Evolutionary conservation across 768 basidiomycete species (phyloP).

Genomic region (Kwoniella sp.): DNA sequence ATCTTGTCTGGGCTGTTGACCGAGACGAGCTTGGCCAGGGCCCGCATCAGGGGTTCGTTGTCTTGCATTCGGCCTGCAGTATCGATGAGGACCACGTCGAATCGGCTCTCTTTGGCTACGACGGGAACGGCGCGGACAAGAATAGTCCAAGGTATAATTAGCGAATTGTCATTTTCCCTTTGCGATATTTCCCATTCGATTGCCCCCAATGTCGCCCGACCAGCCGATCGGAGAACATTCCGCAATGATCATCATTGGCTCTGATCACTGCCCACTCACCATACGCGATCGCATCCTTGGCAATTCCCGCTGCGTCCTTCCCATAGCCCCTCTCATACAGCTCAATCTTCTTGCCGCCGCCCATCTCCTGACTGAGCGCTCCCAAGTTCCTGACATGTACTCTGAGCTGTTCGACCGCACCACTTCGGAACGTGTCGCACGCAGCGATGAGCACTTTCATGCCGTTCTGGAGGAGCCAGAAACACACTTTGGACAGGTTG

Average conservation of each 20-base stretch:
- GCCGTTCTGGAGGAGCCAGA: slow-evolving; percentile 97
- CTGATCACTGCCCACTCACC: slow-evolving; percentile 61
- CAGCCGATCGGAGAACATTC: not conserved
- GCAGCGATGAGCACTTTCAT: slow-evolving; percentile 93
- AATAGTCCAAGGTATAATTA: no score
- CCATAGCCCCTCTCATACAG: slow-evolving; percentile 96
- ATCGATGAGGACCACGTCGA: slow-evolving; percentile 96
- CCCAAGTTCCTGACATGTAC: slow-evolving; percentile 94
- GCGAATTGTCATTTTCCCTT: no score
- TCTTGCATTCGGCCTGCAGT: slow-evolving; percentile 99
- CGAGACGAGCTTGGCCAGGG: slow-evolving; percentile 94
- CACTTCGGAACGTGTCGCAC: slow-evolving; percentile 94
- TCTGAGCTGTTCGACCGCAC: slow-evolving; percentile 94
- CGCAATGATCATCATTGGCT: not conserved
- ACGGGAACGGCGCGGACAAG: no score
- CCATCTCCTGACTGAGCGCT: slow-evolving; percentile 67
- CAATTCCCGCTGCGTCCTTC: slow-evolving; percentile 98
- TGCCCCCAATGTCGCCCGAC: no score
- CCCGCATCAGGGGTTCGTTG: slow-evolving; percentile 98
- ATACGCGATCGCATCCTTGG: slow-evolving; percentile 87
- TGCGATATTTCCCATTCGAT: no score
- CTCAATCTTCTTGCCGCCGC: slow-evolving; percentile 66
- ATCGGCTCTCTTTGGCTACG: slow-evolving; percentile 80
- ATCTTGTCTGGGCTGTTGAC: slow-evolving; percentile 97
- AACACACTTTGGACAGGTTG: slow-evolving; percentile 95